phyloP scores from a whole-genome alignment of 441 rosid species.

The Arabidopsis hybrid region DNA sequence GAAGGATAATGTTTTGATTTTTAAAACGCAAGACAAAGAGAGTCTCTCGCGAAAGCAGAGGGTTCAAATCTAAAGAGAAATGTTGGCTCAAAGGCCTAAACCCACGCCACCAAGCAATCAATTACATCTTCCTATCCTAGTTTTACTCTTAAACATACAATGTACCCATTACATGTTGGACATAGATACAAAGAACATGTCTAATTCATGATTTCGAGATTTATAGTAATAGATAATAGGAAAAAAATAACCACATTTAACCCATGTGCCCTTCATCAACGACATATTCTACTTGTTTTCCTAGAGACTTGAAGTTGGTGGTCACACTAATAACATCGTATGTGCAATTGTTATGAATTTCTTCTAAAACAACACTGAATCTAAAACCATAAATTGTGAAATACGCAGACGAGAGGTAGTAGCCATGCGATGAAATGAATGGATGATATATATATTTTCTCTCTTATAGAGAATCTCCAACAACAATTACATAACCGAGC shows the following conservation, averaged over 20 bases:
- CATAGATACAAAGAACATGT: background rate
- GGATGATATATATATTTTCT: slow-evolving; percentile 4
- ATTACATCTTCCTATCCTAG: background rate
- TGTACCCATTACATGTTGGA: background rate
- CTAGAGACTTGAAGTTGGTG: too few species aligned
- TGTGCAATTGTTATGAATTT: background rate
- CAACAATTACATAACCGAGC: slow-evolving; percentile 35
- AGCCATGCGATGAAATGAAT: background rate
- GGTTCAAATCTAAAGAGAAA: slow-evolving; percentile 1
- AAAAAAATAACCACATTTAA: background rate
- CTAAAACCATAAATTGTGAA: background rate
- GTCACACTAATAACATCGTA: slow-evolving; percentile 5
- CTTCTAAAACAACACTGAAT: background rate
- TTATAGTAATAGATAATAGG: background rate
- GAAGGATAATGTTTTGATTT: slow-evolving; percentile 13
- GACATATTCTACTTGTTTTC: too few species aligned
- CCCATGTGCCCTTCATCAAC: slow-evolving; percentile 22
- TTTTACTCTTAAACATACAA: background rate
- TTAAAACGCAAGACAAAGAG: background rate
- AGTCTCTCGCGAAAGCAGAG: background rate
- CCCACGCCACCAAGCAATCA: background rate
- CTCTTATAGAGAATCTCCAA: slow-evolving; percentile 15
- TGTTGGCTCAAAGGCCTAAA: too few species aligned
- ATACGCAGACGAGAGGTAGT: background rate
- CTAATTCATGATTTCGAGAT: background rate